phyloP scores from a whole-genome alignment of 306 rosid genomes.

The Ammopiptanthus mongolicus region DNA sequence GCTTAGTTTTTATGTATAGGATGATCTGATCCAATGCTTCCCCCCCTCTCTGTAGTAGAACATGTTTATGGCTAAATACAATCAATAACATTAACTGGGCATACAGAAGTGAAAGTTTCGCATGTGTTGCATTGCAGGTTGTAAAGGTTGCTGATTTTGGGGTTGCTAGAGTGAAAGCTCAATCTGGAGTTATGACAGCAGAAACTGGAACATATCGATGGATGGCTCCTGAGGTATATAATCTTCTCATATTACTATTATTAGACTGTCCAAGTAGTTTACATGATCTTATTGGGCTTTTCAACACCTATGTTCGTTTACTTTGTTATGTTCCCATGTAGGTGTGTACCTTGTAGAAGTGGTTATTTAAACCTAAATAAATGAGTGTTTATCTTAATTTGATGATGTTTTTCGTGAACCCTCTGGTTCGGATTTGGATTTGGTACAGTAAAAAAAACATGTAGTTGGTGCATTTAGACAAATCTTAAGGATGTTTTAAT shows the following conservation, averaged over 20 bases:
- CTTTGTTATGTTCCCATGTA: background rate
- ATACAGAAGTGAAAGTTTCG: background rate
- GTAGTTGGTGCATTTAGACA: too few relatives aligned
- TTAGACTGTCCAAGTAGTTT: conserved; percentile 22
- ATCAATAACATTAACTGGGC: background rate
- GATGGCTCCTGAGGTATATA: conserved; percentile 98
- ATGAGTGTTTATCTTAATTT: background rate
- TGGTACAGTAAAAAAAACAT: too few relatives aligned
- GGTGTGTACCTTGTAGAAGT: background rate
- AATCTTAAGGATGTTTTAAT: too few relatives aligned
- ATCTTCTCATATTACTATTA: background rate
- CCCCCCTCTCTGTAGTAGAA: background rate
- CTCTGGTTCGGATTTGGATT: too few relatives aligned
- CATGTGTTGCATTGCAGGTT: conserved; percentile 43
- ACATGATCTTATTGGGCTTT: conserved; percentile 16
- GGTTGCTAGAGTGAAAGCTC: conserved; percentile 93
- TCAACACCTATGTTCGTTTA: background rate
- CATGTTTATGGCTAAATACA: background rate
- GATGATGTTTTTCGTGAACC: background rate
- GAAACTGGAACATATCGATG: conserved; percentile 99
- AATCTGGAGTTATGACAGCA: conserved; percentile 97
- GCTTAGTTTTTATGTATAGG: background rate
- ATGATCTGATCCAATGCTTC: background rate
- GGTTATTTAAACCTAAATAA: background rate
- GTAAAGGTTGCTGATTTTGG: conserved; percentile 99